Percentiles rank a stretch among this genome's conserved stretches.
Evolutionary conservation across 441 rosid species (phyloP).

Genomic region (Gossypium trilobum): DNA sequence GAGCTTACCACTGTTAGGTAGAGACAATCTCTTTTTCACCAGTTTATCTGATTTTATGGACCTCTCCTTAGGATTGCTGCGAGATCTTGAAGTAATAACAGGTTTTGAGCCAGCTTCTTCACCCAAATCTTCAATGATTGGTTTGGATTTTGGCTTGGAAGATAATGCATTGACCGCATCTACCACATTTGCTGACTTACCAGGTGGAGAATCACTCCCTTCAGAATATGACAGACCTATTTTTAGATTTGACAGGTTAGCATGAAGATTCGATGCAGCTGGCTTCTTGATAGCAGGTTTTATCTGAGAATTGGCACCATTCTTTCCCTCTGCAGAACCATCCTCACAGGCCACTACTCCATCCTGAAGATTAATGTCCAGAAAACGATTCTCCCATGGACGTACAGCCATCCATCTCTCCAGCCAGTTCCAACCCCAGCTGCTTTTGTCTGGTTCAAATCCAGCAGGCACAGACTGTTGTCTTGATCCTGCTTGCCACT

Average conservation of each 20-base stretch:
- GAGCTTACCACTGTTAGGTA: constrained; percentile 62
- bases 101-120: constrained; percentile 54
- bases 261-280: constrained; percentile 27
- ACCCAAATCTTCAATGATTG: constrained; percentile 31
- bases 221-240: constrained; percentile 61
- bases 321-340: constrained; percentile 33
- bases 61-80: constrained; percentile 92
- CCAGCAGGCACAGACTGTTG: constrained; percentile 55
- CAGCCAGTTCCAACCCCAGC: constrained; percentile 99
- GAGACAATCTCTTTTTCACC: constrained; percentile 62
- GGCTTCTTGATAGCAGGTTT: constrained; percentile 49
- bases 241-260: constrained; percentile 49
- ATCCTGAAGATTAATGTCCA: constrained; percentile 75
- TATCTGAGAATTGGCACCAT: constrained; percentile 41
- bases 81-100: constrained; percentile 50
- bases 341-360: constrained; percentile 58
- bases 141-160: constrained; percentile 48
- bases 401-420: constrained; percentile 99
- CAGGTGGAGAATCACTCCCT: constrained; percentile 57
- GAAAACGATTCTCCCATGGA: constrained; percentile 98
- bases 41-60: constrained; percentile 39
- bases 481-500: constrained; percentile 98
- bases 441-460: constrained; percentile 88
- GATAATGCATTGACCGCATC: constrained; percentile 37
- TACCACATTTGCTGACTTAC: constrained; percentile 38